Conservation (phyloP, 1,284 basidiomycete genomes). For the Naganishia sp. region DNA sequence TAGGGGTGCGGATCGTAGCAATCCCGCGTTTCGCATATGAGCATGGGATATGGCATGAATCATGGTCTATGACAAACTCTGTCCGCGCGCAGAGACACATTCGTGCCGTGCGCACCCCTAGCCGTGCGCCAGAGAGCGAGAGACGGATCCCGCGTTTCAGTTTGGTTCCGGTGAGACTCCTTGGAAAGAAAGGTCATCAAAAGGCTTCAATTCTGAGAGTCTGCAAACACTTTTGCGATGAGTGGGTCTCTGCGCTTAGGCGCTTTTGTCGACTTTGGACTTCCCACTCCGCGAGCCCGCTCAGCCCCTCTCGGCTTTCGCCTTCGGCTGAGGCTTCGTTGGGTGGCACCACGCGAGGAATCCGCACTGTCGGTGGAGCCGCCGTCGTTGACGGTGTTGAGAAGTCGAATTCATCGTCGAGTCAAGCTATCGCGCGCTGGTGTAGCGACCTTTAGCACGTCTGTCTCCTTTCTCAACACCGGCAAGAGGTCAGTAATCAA, state of each 20-base stretch:
- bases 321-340: background rate
- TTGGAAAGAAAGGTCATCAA: too few relatives aligned
- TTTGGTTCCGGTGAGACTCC: too few relatives aligned
- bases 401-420: constrained; percentile 1
- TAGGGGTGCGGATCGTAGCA: too few relatives aligned
- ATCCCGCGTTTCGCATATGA: too few relatives aligned
- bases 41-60: too few relatives aligned
- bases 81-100: too few relatives aligned
- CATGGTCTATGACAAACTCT: too few relatives aligned
- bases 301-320: constrained; percentile 3
- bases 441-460: constrained; percentile 16
- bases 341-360: constrained; percentile 8
- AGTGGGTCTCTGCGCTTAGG: background rate
- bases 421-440: background rate
- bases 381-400: constrained; percentile 9
- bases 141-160: too few relatives aligned
- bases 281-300: background rate
- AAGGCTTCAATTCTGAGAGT: background rate
- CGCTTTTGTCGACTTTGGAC: too few relatives aligned
- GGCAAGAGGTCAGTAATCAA: constrained; percentile 23
- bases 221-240: background rate
- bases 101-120: too few relatives aligned
- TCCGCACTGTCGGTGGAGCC: constrained; percentile 13
- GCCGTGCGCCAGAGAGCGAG: too few relatives aligned
- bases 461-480: constrained; percentile 29